These are phyloP conservation scores for Parastagonospora avenae DNA, from an alignment of 2,329 filamentous ascomycete genomes.

Conservation along the genomic window DNA sequence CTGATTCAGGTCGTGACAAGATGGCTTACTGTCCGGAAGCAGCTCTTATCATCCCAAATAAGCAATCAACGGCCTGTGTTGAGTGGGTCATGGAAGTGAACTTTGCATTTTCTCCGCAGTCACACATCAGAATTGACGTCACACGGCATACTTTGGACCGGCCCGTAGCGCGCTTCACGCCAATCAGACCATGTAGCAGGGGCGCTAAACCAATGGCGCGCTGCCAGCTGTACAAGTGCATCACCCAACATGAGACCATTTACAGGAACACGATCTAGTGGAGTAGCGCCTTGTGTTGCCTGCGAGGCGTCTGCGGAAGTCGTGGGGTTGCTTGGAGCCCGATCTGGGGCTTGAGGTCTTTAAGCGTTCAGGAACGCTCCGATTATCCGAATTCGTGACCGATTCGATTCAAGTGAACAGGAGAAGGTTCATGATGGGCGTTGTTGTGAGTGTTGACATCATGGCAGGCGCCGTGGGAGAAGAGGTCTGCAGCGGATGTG, in stretches of 20 bases:
- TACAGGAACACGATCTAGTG: conserved; percentile 16
- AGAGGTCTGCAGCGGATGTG: too few species aligned
- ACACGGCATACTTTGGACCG: conserved; percentile 30
- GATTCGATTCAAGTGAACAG: conserved; percentile 14
- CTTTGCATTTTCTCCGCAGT: conserved; percentile 5
- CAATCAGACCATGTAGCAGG: conserved; percentile 19
- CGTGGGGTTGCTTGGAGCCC: conserved; percentile 27
- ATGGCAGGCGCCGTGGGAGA: background rate
- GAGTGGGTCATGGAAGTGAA: conserved; percentile 16
- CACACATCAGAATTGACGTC: conserved; percentile 27
- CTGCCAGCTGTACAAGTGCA: conserved; percentile 45
- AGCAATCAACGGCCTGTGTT: conserved; percentile 12
- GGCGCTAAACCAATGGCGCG: conserved; percentile 34
- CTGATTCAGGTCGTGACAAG: conserved; percentile 5
- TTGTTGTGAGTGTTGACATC: conserved; percentile 25
- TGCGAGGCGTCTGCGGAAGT: conserved; percentile 11
- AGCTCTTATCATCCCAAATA: conserved; percentile 14
- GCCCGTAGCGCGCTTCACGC: conserved; percentile 31
- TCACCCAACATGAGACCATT: conserved; percentile 35
- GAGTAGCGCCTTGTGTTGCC: conserved; percentile 15
- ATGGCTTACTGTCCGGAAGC: conserved; percentile 5
- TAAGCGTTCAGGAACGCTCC: conserved; percentile 19
- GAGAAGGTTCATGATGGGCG: conserved; percentile 25
- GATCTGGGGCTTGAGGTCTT: conserved; percentile 12
- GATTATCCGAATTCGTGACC: conserved; percentile 19